Conservation (phyloP, 495 filamentous ascomycete genomes). For the Bombardia bombarda region DNA sequence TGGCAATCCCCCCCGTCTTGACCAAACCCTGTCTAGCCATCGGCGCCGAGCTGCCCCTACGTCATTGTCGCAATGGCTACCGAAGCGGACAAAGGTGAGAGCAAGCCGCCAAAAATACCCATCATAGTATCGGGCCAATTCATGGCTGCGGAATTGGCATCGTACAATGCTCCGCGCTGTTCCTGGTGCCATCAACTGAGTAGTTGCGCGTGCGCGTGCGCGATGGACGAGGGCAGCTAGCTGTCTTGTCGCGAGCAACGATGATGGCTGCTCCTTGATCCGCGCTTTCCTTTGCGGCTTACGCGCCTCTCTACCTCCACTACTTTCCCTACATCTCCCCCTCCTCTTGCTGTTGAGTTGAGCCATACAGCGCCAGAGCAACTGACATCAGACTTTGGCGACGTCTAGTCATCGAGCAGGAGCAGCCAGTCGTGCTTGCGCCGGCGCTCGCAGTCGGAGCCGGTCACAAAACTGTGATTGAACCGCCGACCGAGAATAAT, state of each 20-base stretch:
- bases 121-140: not conserved
- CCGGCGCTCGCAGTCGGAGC: too few species aligned
- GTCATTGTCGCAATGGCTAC: slow-evolving; percentile 36
- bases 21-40: not conserved
- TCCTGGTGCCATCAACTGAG: not conserved
- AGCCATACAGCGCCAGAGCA: not conserved
- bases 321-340: too few species aligned
- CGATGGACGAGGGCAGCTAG: not conserved
- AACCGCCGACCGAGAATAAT: too few species aligned
- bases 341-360: not conserved
- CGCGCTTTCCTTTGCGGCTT: too few species aligned
- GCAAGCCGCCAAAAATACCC: too few species aligned
- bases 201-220: too few species aligned
- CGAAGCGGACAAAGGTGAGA: slow-evolving; percentile 35
- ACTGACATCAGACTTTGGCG: not conserved
- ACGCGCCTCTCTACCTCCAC: too few species aligned
- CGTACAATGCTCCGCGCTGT: not conserved
- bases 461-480: too few species aligned
- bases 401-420: slow-evolving; percentile 13
- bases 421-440: slow-evolving; percentile 2
- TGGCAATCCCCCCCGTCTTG: not conserved
- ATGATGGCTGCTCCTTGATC: too few species aligned
- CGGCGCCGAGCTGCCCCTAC: slow-evolving; percentile 19
- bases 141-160: not conserved
- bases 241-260: not conserved